Conservation (phyloP, 768 basidiomycete species). For the Hydnomerulius pinastri region DNA sequence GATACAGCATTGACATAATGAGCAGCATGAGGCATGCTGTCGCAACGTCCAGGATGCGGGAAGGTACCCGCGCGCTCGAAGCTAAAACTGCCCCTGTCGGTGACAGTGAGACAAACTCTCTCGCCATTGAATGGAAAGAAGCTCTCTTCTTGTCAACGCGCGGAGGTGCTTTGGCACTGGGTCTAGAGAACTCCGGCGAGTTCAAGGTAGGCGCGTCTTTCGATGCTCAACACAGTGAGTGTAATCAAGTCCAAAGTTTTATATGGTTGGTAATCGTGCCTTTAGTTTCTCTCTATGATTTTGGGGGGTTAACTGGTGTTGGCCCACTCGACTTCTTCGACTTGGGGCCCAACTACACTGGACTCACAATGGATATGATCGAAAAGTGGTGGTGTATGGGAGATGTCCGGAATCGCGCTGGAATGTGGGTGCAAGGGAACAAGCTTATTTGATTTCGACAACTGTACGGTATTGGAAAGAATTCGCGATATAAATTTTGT, state of each 20-base stretch:
- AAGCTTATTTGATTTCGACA: slow-evolving; percentile 6
- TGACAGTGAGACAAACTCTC: slow-evolving; percentile 8
- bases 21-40: slow-evolving; percentile 80
- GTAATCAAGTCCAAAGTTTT: background rate
- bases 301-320: slow-evolving; percentile 41
- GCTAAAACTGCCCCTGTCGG: background rate
- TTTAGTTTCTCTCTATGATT: slow-evolving; percentile 51
- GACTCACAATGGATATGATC: slow-evolving; percentile 51
- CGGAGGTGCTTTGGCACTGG: slow-evolving; percentile 75
- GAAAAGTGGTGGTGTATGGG: slow-evolving; percentile 95
- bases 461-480: background rate
- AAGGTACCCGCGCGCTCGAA: slow-evolving; percentile 46
- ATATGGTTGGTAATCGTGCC: background rate
- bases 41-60: slow-evolving; percentile 64
- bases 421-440: slow-evolving; percentile 77
- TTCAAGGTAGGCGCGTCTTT: slow-evolving; percentile 67
- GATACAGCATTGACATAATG: slow-evolving; percentile 81
- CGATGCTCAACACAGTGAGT: slow-evolving; percentile 76
- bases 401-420: slow-evolving; percentile 60
- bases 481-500: too few relatives aligned
- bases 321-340: slow-evolving; percentile 77
- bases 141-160: slow-evolving; percentile 78
- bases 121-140: slow-evolving; percentile 80
- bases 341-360: slow-evolving; percentile 10
- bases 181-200: slow-evolving; percentile 50